Evolutionary conservation across 2,329 filamentous ascomycete species (phyloP), one percentile per base, ranked within the genome.

Genomic region (Aspergillus alliaceus): DNA sequence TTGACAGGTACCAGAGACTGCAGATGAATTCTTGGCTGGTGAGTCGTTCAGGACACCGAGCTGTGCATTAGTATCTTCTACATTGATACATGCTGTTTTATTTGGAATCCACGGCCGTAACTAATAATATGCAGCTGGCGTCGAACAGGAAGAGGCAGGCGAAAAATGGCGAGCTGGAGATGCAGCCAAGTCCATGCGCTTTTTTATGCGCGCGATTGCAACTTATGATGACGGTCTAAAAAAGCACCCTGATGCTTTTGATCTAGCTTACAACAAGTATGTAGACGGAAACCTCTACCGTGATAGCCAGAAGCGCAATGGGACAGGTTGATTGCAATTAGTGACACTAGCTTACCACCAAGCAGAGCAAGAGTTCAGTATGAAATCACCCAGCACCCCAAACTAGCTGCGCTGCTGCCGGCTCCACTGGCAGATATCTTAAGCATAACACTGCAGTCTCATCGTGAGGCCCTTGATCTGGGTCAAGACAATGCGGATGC

Each of bases 161-260:
- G 87, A 88, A 60, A 91, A 91, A 80, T 90, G 88, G 85, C 81
- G 88, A 50, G 87, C 83, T 35, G 89, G 88, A 22, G 88, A 91
- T 69, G 82, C 86, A 20, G 83, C 79, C 49, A 91, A 90, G 66
- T 82, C 84, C 4, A 79, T 81, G 61, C 78, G 85, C 47, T 81
- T 81, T 65, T 80, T 80, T 67, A 79, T 85, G 61, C 79, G 86
- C 59, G 88, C 89, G 12, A 82, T 90, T 52, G 82, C 88, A 51
- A 79, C 81, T 44, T 91, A 91, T 66, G 82, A 86, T 60, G 80
- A 84, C 53, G 89, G 86, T 12, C 69, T 91, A 31, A 75, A 76
- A 49, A 84, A 79, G 58, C 86, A 85, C 67, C 86, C 87, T 2
- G 67, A 70, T 9, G 86, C 81, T 20, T 87, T 90, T 72, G 89